Base-by-base conservation (phyloP, 179 eudicot species). In the Actinidia arguta region DNA sequence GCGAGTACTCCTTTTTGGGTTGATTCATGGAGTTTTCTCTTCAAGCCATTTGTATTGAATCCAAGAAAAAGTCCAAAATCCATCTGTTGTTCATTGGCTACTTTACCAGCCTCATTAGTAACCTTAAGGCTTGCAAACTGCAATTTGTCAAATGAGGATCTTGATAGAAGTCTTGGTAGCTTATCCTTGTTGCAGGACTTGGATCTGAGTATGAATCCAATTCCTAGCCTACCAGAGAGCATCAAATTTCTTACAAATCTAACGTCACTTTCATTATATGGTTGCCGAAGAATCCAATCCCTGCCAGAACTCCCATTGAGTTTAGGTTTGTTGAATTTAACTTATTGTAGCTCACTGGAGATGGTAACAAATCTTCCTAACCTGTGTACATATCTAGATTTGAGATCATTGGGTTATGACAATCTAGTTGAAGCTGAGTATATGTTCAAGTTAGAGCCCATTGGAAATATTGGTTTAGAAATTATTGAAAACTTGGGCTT, bases 201-300 rank as follows among this genome's bases (percentile, higher is more conserved):
- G 58, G 50, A 83, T 69, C 70, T 83, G 18, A 78, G 72, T 16
- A 42, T 68, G n/a, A 83, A 83, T n/a, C 74, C 76, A 73, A 78
- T 58, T 62, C 12, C 6, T 50, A 69, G 52, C n/a, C 3, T 78
- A 51, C 85, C 82, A 20, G 50, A 80, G 50, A 83, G 73, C 68
- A 76, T 83, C 18, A 76, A 36, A 56, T 13, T 20, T 50, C 73
- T 83, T 36, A 14, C 1, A 14, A 48, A 44, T 27, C 78, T 83
- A 10, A 18, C 6, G 25, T 44, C 51, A 22, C 78, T 83, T 56
- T 51, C 68, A 56, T 51, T 83, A 48, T 73, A 71, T 58, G 27
- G 24, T 4, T 83, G 85, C 82, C 77, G 67, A 20, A 70, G 56
- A 52, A 69, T 77, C 70, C 70, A 77, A 61, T 61, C 70, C 22